Evolutionary conservation across 139 green algal species (phyloP).

Genomic region (Chlorella vulgaris): DNA sequence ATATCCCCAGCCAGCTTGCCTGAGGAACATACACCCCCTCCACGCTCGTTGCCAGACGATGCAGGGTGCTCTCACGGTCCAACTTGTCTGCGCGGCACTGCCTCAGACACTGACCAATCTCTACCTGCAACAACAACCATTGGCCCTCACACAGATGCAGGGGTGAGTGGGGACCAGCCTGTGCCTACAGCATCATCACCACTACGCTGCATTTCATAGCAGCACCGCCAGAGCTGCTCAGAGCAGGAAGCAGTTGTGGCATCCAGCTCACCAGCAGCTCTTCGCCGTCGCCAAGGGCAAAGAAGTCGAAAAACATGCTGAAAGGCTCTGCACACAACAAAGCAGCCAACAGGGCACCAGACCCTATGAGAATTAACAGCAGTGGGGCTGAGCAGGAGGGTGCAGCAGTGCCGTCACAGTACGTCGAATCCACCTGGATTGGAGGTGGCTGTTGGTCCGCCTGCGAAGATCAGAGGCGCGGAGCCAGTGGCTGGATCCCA

Average conservation of each 20-base stretch:
- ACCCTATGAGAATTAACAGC: too few species aligned
- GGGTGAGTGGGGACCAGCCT: too few species aligned
- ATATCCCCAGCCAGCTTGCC: background rate
- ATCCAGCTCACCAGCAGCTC: too few species aligned
- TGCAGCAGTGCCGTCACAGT: too few species aligned
- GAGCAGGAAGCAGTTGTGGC: too few species aligned
- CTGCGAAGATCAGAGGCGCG: conserved; percentile 70
- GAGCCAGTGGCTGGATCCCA: conserved; percentile 58
- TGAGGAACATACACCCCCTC: conserved; percentile 76
- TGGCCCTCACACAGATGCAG: background rate
- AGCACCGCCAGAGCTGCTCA: background rate
- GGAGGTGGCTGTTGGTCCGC: conserved; percentile 75
- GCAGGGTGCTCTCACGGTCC: conserved; percentile 61
- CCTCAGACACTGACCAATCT: conserved; percentile 71
- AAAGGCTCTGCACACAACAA: conserved; percentile 62
- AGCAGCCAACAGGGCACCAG: background rate
- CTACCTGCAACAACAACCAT: conserved; percentile 32
- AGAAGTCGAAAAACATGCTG: conserved; percentile 77
- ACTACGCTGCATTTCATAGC: background rate
- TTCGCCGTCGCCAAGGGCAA: conserved; percentile 72
- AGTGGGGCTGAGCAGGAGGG: too few species aligned
- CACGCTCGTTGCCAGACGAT: conserved; percentile 56
- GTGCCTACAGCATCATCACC: too few species aligned
- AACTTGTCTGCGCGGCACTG: conserved; percentile 53
- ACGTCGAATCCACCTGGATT: conserved; percentile 63